These are phyloP conservation scores for Drechslerella dactyloides DNA, from an alignment of 2,329 filamentous ascomycete species.

Conservation along the genomic window DNA sequence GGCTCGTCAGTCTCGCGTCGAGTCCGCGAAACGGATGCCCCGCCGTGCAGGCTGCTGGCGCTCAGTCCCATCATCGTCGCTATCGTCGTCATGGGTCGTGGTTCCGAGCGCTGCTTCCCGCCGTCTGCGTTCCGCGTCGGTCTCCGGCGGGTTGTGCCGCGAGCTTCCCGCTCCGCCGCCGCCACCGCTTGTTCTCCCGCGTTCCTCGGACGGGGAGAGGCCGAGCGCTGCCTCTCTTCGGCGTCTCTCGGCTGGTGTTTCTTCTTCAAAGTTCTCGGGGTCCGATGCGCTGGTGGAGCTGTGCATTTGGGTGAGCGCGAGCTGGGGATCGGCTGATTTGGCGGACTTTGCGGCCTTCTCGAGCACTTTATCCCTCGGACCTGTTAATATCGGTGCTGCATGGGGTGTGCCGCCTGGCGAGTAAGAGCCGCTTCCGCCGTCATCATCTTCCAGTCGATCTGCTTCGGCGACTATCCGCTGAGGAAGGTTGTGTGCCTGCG, in stretches of 20 bases:
- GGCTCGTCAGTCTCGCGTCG: conserved; percentile 3
- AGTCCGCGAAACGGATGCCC: conserved; percentile 40
- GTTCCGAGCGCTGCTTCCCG: conserved; percentile 71
- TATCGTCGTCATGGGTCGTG: conserved; percentile 23
- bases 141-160: conserved; percentile 63
- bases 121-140: conserved; percentile 74
- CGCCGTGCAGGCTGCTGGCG: conserved; percentile 31
- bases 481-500: conserved; percentile 40
- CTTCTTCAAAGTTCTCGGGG: conserved; percentile 61
- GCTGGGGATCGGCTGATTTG: conserved; percentile 10
- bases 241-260: conserved; percentile 76
- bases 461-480: conserved; percentile 38
- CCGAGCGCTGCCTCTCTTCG: conserved; percentile 77
- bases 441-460: conserved; percentile 33
- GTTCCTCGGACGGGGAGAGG: conserved; percentile 14
- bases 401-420: conserved; percentile 30
- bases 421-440: conserved; percentile 38
- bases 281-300: conserved; percentile 31
- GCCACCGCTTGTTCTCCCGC: not conserved
- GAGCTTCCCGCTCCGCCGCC: conserved; percentile 5
- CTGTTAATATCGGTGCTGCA: conserved; percentile 14
- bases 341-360: conserved; percentile 33
- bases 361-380: conserved; percentile 26
- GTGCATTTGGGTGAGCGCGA: conserved; percentile 36
- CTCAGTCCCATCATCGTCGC: conserved; percentile 46